Evolutionary conservation across 2,329 filamentous ascomycete genomes (phyloP).

Genomic region (Aspergillus texensis): DNA sequence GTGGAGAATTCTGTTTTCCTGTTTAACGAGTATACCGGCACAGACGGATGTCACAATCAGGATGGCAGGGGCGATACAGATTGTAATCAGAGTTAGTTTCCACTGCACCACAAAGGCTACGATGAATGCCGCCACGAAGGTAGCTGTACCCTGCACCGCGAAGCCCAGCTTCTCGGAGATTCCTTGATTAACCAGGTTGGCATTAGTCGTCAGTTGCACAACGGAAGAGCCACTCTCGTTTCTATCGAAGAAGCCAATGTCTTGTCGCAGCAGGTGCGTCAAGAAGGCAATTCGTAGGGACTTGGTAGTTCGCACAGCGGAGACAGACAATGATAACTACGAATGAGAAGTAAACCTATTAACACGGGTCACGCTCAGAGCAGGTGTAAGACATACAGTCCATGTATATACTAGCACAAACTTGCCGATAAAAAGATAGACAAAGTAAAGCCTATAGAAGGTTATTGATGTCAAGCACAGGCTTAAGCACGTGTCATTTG

Average conservation of each 20-base stretch:
- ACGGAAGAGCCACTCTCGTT: constrained; percentile 1
- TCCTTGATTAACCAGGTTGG: constrained; percentile 42
- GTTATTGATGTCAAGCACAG: background rate
- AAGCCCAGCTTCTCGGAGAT: constrained; percentile 45
- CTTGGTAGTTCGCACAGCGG: constrained; percentile 3
- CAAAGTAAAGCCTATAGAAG: constrained; percentile 2
- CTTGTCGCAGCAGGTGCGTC: constrained; percentile 6
- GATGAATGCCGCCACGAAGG: constrained; percentile 45
- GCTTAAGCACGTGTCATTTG: background rate
- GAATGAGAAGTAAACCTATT: background rate
- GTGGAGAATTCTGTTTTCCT: constrained; percentile 30
- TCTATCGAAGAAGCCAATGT: constrained; percentile 8
- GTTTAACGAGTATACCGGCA: constrained; percentile 23
- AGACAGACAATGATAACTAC: constrained; percentile 4
- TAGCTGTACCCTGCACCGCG: constrained; percentile 35
- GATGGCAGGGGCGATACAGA: constrained; percentile 51
- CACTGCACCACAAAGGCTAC: constrained; percentile 46
- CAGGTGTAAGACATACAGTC: background rate
- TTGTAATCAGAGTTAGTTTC: constrained; percentile 50
- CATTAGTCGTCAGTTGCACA: constrained; percentile 28
- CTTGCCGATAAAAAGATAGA: constrained; percentile 6
- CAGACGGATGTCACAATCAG: constrained; percentile 28
- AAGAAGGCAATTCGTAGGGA: background rate
- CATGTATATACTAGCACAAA: constrained; percentile 5
- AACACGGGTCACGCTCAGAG: background rate